Base-by-base conservation (phyloP, 2,329 filamentous ascomycete genomes). In the Fusarium sp. region DNA sequence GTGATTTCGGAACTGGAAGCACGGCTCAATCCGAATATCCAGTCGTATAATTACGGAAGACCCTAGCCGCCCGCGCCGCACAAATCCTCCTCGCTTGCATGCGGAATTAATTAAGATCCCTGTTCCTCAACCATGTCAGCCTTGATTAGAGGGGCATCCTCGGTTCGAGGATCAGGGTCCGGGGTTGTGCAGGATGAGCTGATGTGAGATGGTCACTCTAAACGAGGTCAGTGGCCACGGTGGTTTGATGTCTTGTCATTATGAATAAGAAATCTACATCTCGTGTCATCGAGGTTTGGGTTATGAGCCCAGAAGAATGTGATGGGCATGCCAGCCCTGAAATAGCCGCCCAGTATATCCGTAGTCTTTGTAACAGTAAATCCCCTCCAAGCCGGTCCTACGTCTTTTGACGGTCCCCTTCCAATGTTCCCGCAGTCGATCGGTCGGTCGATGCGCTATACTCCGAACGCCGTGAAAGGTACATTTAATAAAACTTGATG, bases 251-350 rank as follows among this genome's bases (percentile, higher is more conserved):
- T 67, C 25, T 54, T 44, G 51, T 69, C 67, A 67, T 70, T 67
- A 69, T 25, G 67, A 64, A 67, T 67, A 69, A 20, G 67, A 64
- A 67, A 70, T 70, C 49, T 68, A 64, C 23, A 27, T 64, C 27
- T 70, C 67, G 27, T 70, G 67, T 55, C 67, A 7, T 70, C 51
- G 51, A 33, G 14, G 67, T 66, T 62, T 55, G 29, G 29, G 50
- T 8, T 55, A 5, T 55, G 31, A 38, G 23, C 31, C 31, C 31
- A 36, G 18, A 54, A 53, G 18, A 16, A 54, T 34, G 50, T 33
- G 50, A 11, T 33, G 18, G 44, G 44, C 44, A 49, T 49, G 20
- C 14, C 50, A 23, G 50, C 50, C 50, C 50, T 11, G 9, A 36
- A 53, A 34, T 23, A 53, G 31, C 9, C 29, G 6, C 50, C 31